Evolutionary conservation across 140 eudicot species (phyloP).

Genomic region (Cichorium intybus): DNA sequence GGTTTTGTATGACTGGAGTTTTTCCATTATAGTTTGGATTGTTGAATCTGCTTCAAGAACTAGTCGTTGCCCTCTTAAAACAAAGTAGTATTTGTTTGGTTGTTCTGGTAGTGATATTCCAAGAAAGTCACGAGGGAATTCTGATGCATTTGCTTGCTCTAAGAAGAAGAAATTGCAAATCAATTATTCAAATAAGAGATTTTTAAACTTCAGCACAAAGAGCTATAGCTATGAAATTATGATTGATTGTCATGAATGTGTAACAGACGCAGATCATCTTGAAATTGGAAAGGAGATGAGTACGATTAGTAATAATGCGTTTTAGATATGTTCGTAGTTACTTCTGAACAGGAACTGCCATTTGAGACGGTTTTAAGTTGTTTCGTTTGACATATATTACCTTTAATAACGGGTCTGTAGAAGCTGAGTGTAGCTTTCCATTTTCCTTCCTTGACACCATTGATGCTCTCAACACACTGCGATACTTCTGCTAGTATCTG

Average conservation of each 20-base stretch:
- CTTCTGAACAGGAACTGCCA: too few species aligned
- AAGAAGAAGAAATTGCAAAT: constrained; percentile 6
- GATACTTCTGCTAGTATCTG: constrained; percentile 79
- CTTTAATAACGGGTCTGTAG: constrained; percentile 77
- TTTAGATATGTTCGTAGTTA: too few species aligned
- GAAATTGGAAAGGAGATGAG: too few species aligned
- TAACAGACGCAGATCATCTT: too few species aligned
- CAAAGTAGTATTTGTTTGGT: constrained; percentile 79
- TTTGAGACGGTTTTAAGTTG: neutral
- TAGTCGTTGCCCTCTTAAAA: constrained; percentile 65
- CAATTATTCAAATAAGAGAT: neutral
- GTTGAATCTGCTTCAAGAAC: constrained; percentile 81
- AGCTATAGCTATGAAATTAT: too few species aligned
- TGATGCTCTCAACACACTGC: constrained; percentile 85
- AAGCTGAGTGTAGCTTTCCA: constrained; percentile 88
- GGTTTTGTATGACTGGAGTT: constrained; percentile 79
- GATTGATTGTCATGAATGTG: too few species aligned
- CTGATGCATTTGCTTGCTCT: constrained; percentile 68
- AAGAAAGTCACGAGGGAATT: constrained; percentile 83
- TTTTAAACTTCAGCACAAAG: too few species aligned
- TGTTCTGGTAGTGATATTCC: constrained; percentile 88
- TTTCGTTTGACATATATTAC: constrained; percentile 22
- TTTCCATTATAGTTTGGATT: constrained; percentile 89
- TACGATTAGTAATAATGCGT: too few species aligned
- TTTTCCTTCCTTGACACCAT: constrained; percentile 87